phyloP scores from a whole-genome alignment of 805 yeast genomes.

The Zygoascus ofunaensis region DNA sequence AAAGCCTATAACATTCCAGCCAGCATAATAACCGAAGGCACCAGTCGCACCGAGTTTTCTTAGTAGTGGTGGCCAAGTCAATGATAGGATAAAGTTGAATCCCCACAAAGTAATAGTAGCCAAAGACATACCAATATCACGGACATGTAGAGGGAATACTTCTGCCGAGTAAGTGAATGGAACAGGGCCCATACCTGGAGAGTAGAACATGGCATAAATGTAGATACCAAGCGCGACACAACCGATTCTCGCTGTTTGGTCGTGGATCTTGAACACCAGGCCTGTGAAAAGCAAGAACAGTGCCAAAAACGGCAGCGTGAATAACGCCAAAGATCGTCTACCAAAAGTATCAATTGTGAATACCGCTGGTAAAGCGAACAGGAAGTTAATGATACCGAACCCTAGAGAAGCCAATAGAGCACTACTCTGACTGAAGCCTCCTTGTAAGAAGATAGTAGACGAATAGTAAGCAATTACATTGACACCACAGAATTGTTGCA shows the following conservation, averaged over 20 bases:
- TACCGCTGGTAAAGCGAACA: slow-evolving; percentile 77
- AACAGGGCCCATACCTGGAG: slow-evolving; percentile 83
- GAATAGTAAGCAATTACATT: slow-evolving; percentile 84
- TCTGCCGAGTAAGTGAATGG: slow-evolving; percentile 87
- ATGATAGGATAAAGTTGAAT: slow-evolving; percentile 50
- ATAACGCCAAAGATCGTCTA: slow-evolving; percentile 49
- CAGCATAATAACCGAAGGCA: slow-evolving; percentile 84
- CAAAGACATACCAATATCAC: slow-evolving; percentile 73
- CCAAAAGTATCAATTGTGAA: slow-evolving; percentile 73
- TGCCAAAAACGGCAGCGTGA: slow-evolving; percentile 53
- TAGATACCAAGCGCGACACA: slow-evolving; percentile 67
- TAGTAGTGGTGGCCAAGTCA: slow-evolving; percentile 71
- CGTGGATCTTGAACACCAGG: slow-evolving; percentile 62
- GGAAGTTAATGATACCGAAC: slow-evolving; percentile 70
- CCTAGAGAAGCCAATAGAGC: slow-evolving; percentile 80
- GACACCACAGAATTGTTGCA: slow-evolving; percentile 89
- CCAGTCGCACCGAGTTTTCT: slow-evolving; percentile 67
- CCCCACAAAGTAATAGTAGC: slow-evolving; percentile 56
- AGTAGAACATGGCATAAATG: slow-evolving; percentile 61
- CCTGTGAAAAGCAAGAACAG: slow-evolving; percentile 41
- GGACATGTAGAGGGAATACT: slow-evolving; percentile 66
- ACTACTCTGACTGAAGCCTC: slow-evolving; percentile 52
- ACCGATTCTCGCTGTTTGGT: slow-evolving; percentile 45
- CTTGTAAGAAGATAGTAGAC: slow-evolving; percentile 60
- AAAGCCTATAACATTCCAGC: slow-evolving; percentile 71